Conservation (phyloP, 192 early-diverging fungal genomes). For the Coemansia sp. region DNA sequence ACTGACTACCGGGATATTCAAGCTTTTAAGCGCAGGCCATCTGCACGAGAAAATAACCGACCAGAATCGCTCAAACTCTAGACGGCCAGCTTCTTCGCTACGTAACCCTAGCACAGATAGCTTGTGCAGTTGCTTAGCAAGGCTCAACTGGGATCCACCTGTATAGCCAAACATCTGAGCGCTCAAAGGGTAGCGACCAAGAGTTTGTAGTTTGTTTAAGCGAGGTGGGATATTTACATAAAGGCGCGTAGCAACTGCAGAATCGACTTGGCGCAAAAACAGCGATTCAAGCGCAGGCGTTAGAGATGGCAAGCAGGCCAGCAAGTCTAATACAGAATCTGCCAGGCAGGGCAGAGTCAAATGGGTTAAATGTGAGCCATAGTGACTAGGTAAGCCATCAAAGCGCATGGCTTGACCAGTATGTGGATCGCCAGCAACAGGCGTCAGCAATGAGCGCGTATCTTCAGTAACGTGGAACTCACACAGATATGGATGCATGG, state of each 20-base stretch:
- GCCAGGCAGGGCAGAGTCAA: conserved; percentile 41
- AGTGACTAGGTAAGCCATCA: conserved; percentile 6
- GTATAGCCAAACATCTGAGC: conserved; percentile 26
- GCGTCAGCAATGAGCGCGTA: conserved; percentile 31
- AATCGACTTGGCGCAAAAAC: conserved; percentile 38
- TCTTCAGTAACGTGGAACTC: conserved; percentile 44
- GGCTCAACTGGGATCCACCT: background rate
- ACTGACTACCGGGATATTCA: conserved; percentile 33
- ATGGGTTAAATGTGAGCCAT: conserved; percentile 25
- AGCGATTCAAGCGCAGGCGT: conserved; percentile 23
- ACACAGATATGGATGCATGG: conserved; percentile 17
- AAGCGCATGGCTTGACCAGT: conserved; percentile 8
- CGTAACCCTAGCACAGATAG: conserved; percentile 26
- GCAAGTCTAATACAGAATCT: conserved; percentile 26
- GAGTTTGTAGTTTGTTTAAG: conserved; percentile 17
- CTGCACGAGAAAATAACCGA: conserved; percentile 12
- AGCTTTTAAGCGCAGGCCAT: conserved; percentile 10
- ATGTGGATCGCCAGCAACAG: conserved; percentile 25
- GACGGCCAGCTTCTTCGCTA: conserved; percentile 36
- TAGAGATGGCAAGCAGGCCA: conserved; percentile 19
- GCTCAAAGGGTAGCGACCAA: conserved; percentile 37
- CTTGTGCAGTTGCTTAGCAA: conserved; percentile 6
- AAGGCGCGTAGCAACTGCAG: conserved; percentile 18
- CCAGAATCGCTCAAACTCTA: conserved; percentile 35
- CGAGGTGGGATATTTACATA: conserved; percentile 21